A percentile compares a stretch with the other conserved stretches of the same genome.
These are phyloP conservation scores for Fusarium pseudocircinatum DNA, from an alignment of 2,329 filamentous ascomycete species.

Conservation along the genomic window DNA sequence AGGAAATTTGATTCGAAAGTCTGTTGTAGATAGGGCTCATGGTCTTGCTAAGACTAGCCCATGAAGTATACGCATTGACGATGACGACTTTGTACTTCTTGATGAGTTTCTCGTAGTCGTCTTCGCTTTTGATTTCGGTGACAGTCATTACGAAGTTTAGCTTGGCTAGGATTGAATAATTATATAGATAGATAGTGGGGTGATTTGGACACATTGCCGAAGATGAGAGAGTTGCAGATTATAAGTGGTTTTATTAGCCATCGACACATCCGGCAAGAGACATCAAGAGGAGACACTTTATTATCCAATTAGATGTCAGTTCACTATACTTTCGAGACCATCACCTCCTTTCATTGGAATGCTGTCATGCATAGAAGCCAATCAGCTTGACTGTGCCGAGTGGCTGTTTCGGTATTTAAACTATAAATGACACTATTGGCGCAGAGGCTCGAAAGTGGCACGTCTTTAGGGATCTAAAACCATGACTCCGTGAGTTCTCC, in stretches of 20 bases:
- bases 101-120: rapidly evolving
- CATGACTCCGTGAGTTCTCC: neutral
- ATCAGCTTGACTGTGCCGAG: neutral
- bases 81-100: neutral
- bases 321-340: rapidly evolving
- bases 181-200: no score
- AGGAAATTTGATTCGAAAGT: rapidly evolving
- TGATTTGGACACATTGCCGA: rapidly evolving
- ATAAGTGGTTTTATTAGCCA: neutral
- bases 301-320: neutral
- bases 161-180: rapidly evolving
- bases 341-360: neutral
- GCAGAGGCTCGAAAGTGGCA: rapidly evolving
- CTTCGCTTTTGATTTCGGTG: neutral
- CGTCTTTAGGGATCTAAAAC: neutral
- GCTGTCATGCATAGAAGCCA: rapidly evolving
- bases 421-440: neutral
- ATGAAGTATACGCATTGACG: neutral
- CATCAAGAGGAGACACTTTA: rapidly evolving
- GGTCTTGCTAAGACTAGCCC: neutral
- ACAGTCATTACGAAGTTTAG: neutral
- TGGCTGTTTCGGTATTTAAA: neutral
- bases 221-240: rapidly evolving
- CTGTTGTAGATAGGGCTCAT: neutral
- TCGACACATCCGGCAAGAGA: neutral